These are phyloP conservation scores for Ogataea henricii DNA, from an alignment of 805 yeast genomes.

Conservation along the genomic window DNA sequence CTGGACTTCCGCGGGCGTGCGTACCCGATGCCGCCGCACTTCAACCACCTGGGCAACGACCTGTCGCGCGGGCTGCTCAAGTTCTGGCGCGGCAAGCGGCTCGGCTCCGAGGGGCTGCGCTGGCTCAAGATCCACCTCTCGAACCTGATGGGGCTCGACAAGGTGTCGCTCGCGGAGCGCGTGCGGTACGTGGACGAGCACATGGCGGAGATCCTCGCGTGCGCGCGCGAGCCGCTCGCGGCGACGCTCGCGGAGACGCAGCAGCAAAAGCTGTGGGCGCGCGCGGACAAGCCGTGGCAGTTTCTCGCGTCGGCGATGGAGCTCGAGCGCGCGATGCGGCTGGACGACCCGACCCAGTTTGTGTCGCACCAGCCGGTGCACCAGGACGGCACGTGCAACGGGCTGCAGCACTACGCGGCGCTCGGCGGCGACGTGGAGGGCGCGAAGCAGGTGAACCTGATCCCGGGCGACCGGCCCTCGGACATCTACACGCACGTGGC, in stretches of 20 bases:
- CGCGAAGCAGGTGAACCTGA: slow-evolving; percentile 74
- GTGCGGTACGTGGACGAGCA: slow-evolving; percentile 58
- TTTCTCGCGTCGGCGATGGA: slow-evolving; percentile 71
- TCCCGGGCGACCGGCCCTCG: slow-evolving; percentile 71
- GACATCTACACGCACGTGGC: slow-evolving; percentile 79
- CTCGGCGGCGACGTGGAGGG: slow-evolving; percentile 84
- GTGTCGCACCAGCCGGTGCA: slow-evolving; percentile 77
- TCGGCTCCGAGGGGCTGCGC: slow-evolving; percentile 63
- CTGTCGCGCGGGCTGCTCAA: slow-evolving; percentile 68
- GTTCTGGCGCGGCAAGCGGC: slow-evolving; percentile 74
- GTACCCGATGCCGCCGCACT: slow-evolving; percentile 77
- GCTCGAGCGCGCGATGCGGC: slow-evolving; percentile 57
- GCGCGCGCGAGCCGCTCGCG: slow-evolving; percentile 64
- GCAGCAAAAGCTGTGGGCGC: slow-evolving; percentile 61
- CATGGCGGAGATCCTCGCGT: slow-evolving; percentile 52
- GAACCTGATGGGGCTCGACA: slow-evolving; percentile 74
- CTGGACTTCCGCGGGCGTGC: slow-evolving; percentile 85
- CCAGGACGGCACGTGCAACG: slow-evolving; percentile 88
- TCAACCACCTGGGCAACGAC: slow-evolving; percentile 80
- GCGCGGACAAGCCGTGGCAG: slow-evolving; percentile 86
- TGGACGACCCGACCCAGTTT: slow-evolving; percentile 64
- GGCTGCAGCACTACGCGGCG: slow-evolving; percentile 85
- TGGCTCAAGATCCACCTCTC: slow-evolving; percentile 81
- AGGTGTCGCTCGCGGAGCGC: slow-evolving; percentile 67
- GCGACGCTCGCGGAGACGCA: slow-evolving; percentile 28